Evolutionary conservation across 2,329 filamentous ascomycete genomes (phyloP), one percentile per base, ranked within the genome.

Genomic region (Colletotrichum paranaense): DNA sequence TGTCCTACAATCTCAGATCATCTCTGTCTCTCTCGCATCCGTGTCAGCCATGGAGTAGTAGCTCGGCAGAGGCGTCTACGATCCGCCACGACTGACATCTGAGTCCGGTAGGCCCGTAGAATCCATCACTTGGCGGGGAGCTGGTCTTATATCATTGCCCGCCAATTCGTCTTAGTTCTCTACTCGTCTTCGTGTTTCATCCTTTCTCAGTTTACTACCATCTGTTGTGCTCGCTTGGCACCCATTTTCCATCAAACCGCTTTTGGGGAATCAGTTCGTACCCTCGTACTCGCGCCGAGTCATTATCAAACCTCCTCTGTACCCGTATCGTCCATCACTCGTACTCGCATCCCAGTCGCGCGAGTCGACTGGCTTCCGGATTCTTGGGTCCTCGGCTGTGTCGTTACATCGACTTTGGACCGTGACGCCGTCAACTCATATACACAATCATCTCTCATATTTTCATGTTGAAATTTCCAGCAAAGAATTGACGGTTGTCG

Each of bases 71-170:
- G 7, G 68, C 32, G 26, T 49, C 19, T 46, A 49, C 26, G 57
- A 67, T 16, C 55, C 55, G 55, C 55, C 42, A 46, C 30, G 22
- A 55, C 22, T 55, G 52, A 8, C 22, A 24, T 49, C 8, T 4
- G 35, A 67, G 64, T 30, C 68, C 68, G 63, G 26, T 26, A 60
- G 57, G 52, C 49, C 68, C 68, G 57, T 62, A 62, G 49, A 56
- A 67, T 38, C 30, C 68, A 38, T 19, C 19, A 12, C 42, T 35
- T 42, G 38, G 38, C 38, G 38, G 38, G 16, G 8, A n/a, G 35
- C 46, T 55, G 28, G 57, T 58, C 49, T 49, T 38, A 66, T 35
- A 59, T 14, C 53, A 42, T 57, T 30, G 56, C 32, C 32, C 26
- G n/a, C 52, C 24, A 49, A 26, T 16, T n/a, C 30, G 30, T 8